Evolutionary conservation across 768 basidiomycete genomes (phyloP), one percentile per base, ranked within the genome.

Genomic region (Aureoboletus auriporus): DNA sequence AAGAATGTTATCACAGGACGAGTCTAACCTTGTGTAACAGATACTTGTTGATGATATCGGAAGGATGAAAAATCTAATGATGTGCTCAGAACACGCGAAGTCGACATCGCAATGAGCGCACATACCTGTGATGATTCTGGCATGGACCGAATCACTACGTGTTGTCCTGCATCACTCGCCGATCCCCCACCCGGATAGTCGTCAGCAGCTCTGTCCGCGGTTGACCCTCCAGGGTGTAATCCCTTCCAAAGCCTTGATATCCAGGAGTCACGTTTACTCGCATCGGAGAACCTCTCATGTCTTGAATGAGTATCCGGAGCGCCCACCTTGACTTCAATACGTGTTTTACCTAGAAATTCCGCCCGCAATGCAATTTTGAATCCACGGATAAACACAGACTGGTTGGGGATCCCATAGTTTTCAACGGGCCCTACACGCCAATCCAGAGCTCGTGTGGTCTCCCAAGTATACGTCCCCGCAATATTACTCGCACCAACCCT

Each of bases 361-460:
- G 20, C 35, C 28, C 60, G 51, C 1, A 54, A 13, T 10, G 60
- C 57, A 11, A 62, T 50, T 20, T 59, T 64, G 35, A 59, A 59
- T 7, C 65, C 65, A 5, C 53, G 56, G 8, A 67, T 60, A 14
- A 67, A 66, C 1, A 66, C 51, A 2, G 55, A 26, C 38, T 67
- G 66, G 16, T 65, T 65, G 6, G 54, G 44, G 0, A 27, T 16
- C 0, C 28, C 44, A n/a, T 37, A 29, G 2, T 39, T 10, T 0
- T 27, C 31, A 2, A 3, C 4, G 7, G 58, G 58, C 8, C 58
- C 58, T 3, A 11, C 46, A 6, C 54, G 58, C 48, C 47, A 49
- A 6, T 56, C 49, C 2, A 56, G 1, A 3, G 49, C 26, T 4
- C 44, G 41, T 6, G 42, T 50, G 0, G 51, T 47, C 7, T 56